Percentiles rank a stretch among this genome's conserved stretches.
Evolutionary conservation across 2,329 filamentous ascomycete genomes (phyloP).

Genomic region (Colletotrichum neosansevieriae): DNA sequence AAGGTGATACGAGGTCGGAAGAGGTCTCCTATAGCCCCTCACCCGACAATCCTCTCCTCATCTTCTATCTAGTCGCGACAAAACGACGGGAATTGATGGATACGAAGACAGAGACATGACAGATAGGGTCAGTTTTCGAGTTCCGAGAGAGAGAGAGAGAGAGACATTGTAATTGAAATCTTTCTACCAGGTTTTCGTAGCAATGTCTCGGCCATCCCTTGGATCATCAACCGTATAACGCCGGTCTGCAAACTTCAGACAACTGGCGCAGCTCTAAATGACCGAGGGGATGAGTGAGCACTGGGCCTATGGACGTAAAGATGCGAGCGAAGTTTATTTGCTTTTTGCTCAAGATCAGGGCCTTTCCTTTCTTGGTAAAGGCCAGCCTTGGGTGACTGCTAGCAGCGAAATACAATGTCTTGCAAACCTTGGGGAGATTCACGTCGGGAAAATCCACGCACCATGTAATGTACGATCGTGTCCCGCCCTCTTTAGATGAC

Average conservation of each 20-base stretch:
- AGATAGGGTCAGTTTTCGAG: not conserved
- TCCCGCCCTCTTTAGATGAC: constrained; percentile 12
- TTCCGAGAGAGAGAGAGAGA: not conserved
- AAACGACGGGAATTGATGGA: not conserved
- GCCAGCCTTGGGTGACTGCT: no score
- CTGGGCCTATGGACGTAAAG: not conserved
- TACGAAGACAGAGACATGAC: not conserved
- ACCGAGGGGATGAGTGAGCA: not conserved
- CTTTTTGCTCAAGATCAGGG: no score
- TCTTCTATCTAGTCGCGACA: not conserved
- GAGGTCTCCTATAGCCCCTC: not conserved
- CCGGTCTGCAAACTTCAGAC: constrained; percentile 1
- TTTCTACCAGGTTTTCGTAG: constrained; percentile 1
- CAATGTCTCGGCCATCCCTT: constrained; percentile 31
- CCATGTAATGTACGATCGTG: constrained; percentile 23
- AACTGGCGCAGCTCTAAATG: not conserved
- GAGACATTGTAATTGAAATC: not conserved
- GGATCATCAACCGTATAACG: constrained; percentile 5
- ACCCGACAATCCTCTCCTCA: not conserved
- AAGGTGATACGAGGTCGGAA: not conserved
- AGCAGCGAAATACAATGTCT: not conserved
- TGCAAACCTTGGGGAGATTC: not conserved
- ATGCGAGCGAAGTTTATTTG: no score
- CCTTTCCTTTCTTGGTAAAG: no score
- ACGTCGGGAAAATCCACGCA: constrained; percentile 8